phyloP scores from a whole-genome alignment of 306 rosid species.

The Castanea mollissima region DNA sequence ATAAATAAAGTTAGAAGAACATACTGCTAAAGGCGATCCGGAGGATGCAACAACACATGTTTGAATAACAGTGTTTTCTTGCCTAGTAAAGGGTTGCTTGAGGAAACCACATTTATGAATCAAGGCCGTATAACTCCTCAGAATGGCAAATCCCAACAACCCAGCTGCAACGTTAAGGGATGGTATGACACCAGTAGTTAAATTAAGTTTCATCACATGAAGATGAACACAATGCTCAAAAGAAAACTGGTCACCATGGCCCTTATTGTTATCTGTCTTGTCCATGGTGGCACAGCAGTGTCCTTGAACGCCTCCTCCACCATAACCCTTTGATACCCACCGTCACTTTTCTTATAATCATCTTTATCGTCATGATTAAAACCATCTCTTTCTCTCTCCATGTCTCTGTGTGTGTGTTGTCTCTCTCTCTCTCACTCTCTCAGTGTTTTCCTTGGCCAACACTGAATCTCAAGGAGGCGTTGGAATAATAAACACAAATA shows the following conservation, averaged over 20 bases:
- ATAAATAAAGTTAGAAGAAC: neutral
- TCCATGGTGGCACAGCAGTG: conserved; percentile 54
- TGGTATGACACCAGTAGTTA: conserved; percentile 73
- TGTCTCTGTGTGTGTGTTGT: neutral
- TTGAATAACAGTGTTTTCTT: conserved; percentile 75
- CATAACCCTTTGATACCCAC: neutral
- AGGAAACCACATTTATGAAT: conserved; percentile 40
- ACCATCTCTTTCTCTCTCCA: conserved; percentile 31
- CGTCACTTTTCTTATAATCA: neutral
- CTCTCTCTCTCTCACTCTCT: too few species aligned
- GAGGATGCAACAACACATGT: conserved; percentile 81
- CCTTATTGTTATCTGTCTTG: conserved; percentile 54
- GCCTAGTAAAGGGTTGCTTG: conserved; percentile 72
- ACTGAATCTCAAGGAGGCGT: too few species aligned
- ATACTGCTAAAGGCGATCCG: conserved; percentile 82
- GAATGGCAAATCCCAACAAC: conserved; percentile 59
- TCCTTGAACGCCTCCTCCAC: conserved; percentile 51
- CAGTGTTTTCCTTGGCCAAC: too few species aligned
- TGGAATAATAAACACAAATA: too few species aligned
- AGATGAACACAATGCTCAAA: conserved; percentile 50
- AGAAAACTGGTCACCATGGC: conserved; percentile 48
- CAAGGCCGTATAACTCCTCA: conserved; percentile 45
- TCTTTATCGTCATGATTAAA: neutral
- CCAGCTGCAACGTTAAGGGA: conserved; percentile 79
- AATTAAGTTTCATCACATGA: conserved; percentile 69